These are phyloP conservation scores for Termitomyces sp. DNA, from an alignment of 768 basidiomycete species.

Conservation along the genomic window DNA sequence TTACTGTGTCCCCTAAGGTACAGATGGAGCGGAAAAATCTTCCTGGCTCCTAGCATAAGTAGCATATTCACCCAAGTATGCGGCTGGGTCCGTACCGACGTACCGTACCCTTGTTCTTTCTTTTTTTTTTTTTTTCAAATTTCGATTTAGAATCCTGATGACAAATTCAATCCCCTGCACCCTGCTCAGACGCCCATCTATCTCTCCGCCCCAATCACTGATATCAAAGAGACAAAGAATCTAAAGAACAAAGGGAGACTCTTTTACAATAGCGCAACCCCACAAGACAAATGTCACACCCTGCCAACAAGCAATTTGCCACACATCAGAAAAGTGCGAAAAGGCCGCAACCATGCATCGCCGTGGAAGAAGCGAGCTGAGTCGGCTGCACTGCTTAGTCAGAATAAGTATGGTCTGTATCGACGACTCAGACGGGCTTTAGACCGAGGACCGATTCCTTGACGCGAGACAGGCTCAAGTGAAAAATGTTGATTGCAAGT, in stretches of 20 bases:
- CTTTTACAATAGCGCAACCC: neutral
- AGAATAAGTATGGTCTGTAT: neutral
- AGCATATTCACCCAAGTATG: neutral
- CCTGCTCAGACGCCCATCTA: neutral
- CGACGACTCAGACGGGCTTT: neutral
- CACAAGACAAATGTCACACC: neutral
- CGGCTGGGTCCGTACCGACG: neutral
- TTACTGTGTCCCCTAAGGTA: slow-evolving; percentile 4
- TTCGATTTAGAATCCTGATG: neutral
- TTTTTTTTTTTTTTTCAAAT: neutral
- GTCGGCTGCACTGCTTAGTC: neutral
- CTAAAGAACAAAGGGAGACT: neutral
- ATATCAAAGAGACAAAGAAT: neutral
- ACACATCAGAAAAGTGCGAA: neutral
- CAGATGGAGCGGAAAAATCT: neutral
- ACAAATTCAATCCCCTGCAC: neutral
- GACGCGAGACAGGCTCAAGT: neutral
- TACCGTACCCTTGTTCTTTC: neutral
- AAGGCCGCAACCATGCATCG: neutral
- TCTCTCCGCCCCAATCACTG: neutral
- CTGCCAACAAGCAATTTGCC: neutral
- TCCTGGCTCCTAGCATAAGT: neutral
- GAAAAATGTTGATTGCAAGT: neutral
- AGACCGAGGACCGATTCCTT: neutral
- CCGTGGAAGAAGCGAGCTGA: neutral